Evolutionary conservation across 345 rosid species (phyloP), one percentile per base, ranked within the genome.

Genomic region (Toxicodendron radicans): DNA sequence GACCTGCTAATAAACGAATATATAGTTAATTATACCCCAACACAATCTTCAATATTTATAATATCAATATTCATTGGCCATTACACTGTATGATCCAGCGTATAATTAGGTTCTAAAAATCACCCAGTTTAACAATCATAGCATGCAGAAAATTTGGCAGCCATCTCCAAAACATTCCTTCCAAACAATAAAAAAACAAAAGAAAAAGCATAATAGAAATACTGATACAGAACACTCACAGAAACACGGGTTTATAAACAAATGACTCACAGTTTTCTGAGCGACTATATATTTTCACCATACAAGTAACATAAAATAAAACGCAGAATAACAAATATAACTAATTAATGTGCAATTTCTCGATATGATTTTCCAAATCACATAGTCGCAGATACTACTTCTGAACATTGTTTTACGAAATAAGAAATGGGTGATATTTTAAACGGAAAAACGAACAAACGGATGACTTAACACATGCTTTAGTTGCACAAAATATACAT

Each of bases 1-100:
- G 80, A 67, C 70, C 89, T 82, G 64, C 20, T 27, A 63, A 78
- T 10, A 5, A 24, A 8, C 6, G 12, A 68, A 32, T 8, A n/a
- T 11, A 27, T 0, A 38, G 43, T 38, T 1, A 38, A 38, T 38
- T 38, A 0, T 7, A 7, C 9, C 10, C 1, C 38, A 27, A 38
- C 8, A 38, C 43, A 38, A 38, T 5, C 43, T 32, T 11, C 45
- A 35, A 3, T 35, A 7, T 5, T 6, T 38, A 27, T 35, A 35
- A 35, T 35, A 35, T 35, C 6, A 35, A 35, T 5, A 35, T 35
- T 35, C 5, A 35, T 35, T 35, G 38, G 38, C 38, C 38, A 1
- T 11, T 0, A 2, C 61, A 24, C n/a, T 33, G 46, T n/a, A 33
- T 12, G 14, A 14, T 14, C 46, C 2, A 49, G 7, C 13, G 70